phyloP scores from a whole-genome alignment of 345 rosid species.

The Linum trigynum region DNA sequence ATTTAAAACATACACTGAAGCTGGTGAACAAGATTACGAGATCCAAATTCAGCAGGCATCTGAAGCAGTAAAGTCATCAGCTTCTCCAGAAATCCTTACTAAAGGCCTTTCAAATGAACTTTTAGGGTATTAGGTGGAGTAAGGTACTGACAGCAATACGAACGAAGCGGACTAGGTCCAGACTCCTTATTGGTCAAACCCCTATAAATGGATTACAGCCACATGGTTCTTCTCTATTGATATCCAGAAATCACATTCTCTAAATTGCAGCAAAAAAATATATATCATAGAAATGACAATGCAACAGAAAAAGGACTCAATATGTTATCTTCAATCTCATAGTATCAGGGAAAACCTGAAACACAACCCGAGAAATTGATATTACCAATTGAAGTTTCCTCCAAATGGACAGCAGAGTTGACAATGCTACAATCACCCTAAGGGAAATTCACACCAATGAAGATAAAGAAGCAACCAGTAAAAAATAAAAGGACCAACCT shows the following conservation, averaged over 20 bases:
- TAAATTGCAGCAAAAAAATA: not conserved
- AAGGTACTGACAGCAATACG: not conserved
- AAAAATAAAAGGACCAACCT: conserved; percentile 40
- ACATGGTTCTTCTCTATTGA: not conserved
- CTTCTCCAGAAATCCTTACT: not conserved
- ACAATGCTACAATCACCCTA: not conserved
- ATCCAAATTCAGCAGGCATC: not conserved
- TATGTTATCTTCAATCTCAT: not conserved
- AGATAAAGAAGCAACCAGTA: not conserved
- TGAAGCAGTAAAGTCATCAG: not conserved
- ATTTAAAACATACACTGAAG: too few relatives aligned
- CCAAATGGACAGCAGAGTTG: not conserved
- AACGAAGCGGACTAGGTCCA: not conserved
- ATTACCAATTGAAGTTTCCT: not conserved
- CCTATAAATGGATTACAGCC: not conserved
- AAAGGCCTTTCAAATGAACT: not conserved
- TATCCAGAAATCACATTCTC: not conserved
- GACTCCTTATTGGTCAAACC: not conserved
- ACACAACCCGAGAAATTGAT: not conserved
- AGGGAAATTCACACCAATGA: not conserved
- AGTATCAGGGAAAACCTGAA: not conserved
- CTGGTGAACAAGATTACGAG: too few relatives aligned
- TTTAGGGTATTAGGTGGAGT: not conserved
- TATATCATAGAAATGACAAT: not conserved
- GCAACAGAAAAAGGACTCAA: not conserved